phyloP scores from a whole-genome alignment of 371 early-diverging fungal genomes.

The Dipsacomyces acuminosporus region DNA sequence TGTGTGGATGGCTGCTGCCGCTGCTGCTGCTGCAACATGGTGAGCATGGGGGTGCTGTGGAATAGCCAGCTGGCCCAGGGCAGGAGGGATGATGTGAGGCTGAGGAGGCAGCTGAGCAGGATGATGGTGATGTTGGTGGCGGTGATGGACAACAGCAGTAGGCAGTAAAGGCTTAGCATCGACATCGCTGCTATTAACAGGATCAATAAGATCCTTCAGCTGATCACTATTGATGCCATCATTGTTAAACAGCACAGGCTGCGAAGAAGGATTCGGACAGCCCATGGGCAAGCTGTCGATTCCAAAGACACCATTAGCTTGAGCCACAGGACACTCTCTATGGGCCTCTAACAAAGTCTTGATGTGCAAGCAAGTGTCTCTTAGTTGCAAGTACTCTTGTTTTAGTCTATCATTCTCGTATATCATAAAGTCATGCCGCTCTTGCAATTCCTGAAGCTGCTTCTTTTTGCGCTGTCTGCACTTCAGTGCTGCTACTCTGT shows the following conservation, averaged over 20 bases:
- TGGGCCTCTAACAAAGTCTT: slow-evolving; percentile 72
- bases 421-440: slow-evolving; percentile 67
- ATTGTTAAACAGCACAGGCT: slow-evolving; percentile 13
- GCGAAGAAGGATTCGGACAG: slow-evolving; percentile 16
- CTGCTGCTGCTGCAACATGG: too few species aligned
- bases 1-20: too few species aligned
- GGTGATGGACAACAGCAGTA: too few species aligned
- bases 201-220: slow-evolving; percentile 30
- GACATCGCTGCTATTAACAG: too few species aligned
- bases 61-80: too few species aligned
- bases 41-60: too few species aligned
- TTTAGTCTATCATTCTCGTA: slow-evolving; percentile 69
- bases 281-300: slow-evolving; percentile 27
- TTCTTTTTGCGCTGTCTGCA: slow-evolving; percentile 89
- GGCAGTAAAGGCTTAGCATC: too few species aligned
- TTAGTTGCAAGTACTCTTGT: slow-evolving; percentile 57
- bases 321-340: slow-evolving; percentile 69
- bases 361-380: slow-evolving; percentile 69
- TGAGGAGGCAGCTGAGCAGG: too few species aligned
- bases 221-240: slow-evolving; percentile 16
- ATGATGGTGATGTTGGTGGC: too few species aligned
- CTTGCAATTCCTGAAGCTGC: slow-evolving; percentile 72
- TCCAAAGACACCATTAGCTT: slow-evolving; percentile 57
- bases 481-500: slow-evolving; percentile 80
- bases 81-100: too few species aligned